Evolutionary conservation across 2,329 filamentous ascomycete genomes (phyloP).

Genomic region (Simplicillium sp.): DNA sequence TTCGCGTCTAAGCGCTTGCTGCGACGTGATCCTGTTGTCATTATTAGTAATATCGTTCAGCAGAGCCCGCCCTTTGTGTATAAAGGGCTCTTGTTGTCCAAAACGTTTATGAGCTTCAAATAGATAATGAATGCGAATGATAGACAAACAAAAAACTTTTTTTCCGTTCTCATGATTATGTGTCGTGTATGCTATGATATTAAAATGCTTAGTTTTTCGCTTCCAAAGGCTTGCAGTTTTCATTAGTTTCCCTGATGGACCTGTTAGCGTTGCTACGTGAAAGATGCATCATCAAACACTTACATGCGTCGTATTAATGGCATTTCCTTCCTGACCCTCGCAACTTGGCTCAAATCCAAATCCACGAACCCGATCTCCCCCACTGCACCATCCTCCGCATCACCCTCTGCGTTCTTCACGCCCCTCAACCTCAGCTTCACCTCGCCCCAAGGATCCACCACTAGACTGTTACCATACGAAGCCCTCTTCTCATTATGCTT

Average conservation of each 20-base stretch:
- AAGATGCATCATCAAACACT: constrained; percentile 21
- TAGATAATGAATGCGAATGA: not conserved
- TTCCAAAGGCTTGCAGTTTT: no score
- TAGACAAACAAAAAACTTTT: not conserved
- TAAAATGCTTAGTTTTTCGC: no score
- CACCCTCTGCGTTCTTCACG: constrained; percentile 30
- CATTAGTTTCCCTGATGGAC: not conserved
- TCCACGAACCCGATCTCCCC: constrained; percentile 45
- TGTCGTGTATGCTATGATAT: no score
- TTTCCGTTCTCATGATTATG: not conserved
- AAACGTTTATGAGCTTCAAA: not conserved
- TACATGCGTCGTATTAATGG: constrained; percentile 41
- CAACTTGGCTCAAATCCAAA: constrained; percentile 38
- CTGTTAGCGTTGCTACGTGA: constrained; percentile 6
- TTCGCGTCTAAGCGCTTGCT: constrained; percentile 15
- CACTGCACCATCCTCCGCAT: constrained; percentile 28
- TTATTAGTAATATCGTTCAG: no score
- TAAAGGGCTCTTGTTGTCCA: no score
- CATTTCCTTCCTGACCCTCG: constrained; percentile 40
- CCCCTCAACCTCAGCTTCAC: constrained; percentile 58
- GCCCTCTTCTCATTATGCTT: constrained; percentile 62
- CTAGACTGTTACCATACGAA: constrained; percentile 80
- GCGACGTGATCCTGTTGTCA: no score
- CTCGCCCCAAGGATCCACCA: constrained; percentile 79
- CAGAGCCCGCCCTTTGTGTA: no score